Evolutionary conservation across 1,284 basidiomycete species (phyloP).

Genomic region (Ustilago tritici): DNA sequence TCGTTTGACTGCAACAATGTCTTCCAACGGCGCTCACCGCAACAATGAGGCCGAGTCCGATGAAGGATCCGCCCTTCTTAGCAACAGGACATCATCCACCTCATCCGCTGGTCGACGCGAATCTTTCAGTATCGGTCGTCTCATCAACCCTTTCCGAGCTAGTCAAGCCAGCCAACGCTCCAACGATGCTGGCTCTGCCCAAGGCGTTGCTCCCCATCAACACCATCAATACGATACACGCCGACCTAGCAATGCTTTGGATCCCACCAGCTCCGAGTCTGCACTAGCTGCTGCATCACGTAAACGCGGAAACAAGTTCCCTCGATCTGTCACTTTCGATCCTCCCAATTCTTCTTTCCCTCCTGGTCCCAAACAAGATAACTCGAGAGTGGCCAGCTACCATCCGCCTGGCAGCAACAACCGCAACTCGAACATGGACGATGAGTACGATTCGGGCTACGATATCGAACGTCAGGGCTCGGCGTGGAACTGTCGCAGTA

Average conservation of each 20-base stretch:
- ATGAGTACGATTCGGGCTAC: constrained; percentile 34
- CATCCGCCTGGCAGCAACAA: constrained; percentile 25
- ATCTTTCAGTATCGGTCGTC: constrained; percentile 35
- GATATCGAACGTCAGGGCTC: constrained; percentile 45
- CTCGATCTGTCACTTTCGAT: constrained; percentile 49
- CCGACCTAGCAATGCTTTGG: constrained; percentile 41
- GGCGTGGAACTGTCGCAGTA: constrained; percentile 29
- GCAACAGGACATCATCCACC: background rate
- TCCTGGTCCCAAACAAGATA: constrained; percentile 36
- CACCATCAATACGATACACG: constrained; percentile 33
- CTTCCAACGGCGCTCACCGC: constrained; percentile 10
- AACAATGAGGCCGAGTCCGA: constrained; percentile 26
- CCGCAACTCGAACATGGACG: constrained; percentile 20
- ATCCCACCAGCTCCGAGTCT: constrained; percentile 23
- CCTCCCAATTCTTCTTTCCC: constrained; percentile 48
- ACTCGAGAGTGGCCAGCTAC: constrained; percentile 27
- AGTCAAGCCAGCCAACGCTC: constrained; percentile 1
- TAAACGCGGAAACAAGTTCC: constrained; percentile 33
- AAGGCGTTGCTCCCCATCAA: background rate
- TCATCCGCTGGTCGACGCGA: constrained; percentile 20
- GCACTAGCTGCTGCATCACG: constrained; percentile 13
- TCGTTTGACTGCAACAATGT: constrained; percentile 1
- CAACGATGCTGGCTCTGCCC: constrained; percentile 1
- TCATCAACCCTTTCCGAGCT: constrained; percentile 42
- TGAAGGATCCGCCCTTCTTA: constrained; percentile 21